Conservation (phyloP, 768 basidiomycete species). For the Lentinula sp. region DNA sequence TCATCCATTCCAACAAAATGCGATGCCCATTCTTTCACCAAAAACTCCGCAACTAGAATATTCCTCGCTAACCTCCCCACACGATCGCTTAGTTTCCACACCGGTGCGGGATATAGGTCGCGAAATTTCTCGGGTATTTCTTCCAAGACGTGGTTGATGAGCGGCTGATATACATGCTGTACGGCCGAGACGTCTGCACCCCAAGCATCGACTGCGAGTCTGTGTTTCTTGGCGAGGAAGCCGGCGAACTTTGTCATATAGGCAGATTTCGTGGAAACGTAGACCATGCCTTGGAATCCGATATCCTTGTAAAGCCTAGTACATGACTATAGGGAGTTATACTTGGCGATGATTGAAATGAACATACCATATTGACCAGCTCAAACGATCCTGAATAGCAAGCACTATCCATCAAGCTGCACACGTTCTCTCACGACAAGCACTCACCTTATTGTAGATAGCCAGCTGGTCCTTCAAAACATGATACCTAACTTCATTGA, state of each 20-base stretch:
- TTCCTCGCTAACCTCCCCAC: slow-evolving; percentile 56
- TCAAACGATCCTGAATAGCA: slow-evolving; percentile 30
- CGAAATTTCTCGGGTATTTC: slow-evolving; percentile 48
- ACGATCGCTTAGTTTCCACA: slow-evolving; percentile 55
- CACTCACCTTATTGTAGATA: slow-evolving; percentile 40
- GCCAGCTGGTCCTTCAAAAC: slow-evolving; percentile 48
- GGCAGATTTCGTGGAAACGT: slow-evolving; percentile 58
- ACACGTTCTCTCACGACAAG: background rate
- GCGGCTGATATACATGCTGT: slow-evolving; percentile 54
- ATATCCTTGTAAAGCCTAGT: slow-evolving; percentile 89
- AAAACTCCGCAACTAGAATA: slow-evolving; percentile 65
- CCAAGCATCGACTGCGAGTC: slow-evolving; percentile 74
- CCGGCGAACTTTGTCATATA: slow-evolving; percentile 65
- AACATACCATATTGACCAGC: slow-evolving; percentile 71
- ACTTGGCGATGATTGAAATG: background rate
- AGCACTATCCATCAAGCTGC: background rate
- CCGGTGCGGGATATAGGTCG: slow-evolving; percentile 54
- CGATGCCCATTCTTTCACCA: slow-evolving; percentile 70
- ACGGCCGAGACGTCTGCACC: slow-evolving; percentile 61
- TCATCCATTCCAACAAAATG: slow-evolving; percentile 55
- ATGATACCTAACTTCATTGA: slow-evolving; percentile 42
- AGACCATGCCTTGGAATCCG: slow-evolving; percentile 84
- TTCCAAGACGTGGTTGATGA: slow-evolving; percentile 53
- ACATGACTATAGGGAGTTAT: slow-evolving; percentile 50
- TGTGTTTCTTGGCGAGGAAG: slow-evolving; percentile 75